These are phyloP conservation scores for Solanum pinnatisectum DNA, from an alignment of 257 asterid species.

Conservation along the genomic window DNA sequence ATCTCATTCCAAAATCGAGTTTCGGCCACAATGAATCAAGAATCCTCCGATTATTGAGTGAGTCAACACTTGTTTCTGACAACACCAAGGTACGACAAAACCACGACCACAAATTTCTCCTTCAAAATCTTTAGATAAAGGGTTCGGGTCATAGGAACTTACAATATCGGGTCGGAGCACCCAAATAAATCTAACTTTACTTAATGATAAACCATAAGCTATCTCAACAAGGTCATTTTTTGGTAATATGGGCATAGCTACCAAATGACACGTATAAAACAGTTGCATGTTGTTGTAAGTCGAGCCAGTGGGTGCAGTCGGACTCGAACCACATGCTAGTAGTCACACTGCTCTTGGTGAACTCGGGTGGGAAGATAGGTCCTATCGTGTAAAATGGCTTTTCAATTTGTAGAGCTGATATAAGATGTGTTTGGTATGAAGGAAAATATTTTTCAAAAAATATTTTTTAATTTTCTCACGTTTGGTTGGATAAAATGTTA, in stretches of 20 bases:
- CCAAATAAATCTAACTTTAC: slow-evolving; percentile 30
- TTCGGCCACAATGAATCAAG: slow-evolving; percentile 43
- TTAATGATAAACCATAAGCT: slow-evolving; percentile 24
- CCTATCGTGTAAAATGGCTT: slow-evolving; percentile 20
- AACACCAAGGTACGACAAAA: slow-evolving; percentile 29
- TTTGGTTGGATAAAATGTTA: too few relatives aligned
- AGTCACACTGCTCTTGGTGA: slow-evolving; percentile 11
- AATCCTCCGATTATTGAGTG: slow-evolving; percentile 30
- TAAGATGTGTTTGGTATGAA: too few relatives aligned
- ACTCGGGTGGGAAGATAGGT: slow-evolving; percentile 23
- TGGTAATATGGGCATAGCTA: slow-evolving; percentile 31
- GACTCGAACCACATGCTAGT: slow-evolving; percentile 44
- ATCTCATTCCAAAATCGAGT: slow-evolving; percentile 27
- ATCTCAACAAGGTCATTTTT: slow-evolving; percentile 19
- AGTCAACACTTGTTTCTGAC: slow-evolving; percentile 22
- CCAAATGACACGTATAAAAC: slow-evolving; percentile 40
- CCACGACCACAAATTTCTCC: slow-evolving; percentile 12
- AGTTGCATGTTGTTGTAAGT: slow-evolving; percentile 20
- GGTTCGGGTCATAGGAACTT: slow-evolving; percentile 18
- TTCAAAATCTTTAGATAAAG: slow-evolving; percentile 13
- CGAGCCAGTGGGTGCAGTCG: slow-evolving; percentile 30
- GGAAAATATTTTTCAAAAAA: too few relatives aligned
- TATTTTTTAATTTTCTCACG: too few relatives aligned
- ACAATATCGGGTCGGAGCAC: slow-evolving; percentile 35
- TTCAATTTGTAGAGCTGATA: slow-evolving; percentile 12